Percentiles rank a stretch among this genome's conserved stretches.
Conservation (phyloP, 2,329 filamentous ascomycete species). For the Pseudocercospora ulei region DNA sequence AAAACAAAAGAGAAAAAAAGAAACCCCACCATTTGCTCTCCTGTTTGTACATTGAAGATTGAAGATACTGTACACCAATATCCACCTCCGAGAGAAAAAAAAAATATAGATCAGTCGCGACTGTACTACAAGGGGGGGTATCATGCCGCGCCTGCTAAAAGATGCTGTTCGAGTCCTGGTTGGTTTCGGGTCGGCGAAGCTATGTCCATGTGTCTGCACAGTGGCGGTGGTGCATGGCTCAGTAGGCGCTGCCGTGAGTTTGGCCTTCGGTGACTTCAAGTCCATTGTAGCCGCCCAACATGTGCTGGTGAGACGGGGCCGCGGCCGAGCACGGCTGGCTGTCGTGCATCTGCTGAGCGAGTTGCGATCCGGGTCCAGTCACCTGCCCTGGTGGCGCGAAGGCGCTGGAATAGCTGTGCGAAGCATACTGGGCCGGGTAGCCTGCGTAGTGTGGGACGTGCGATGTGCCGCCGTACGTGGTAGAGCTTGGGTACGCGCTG, state of each 20-base stretch:
- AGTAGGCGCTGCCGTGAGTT: not conserved
- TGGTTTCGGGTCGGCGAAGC: not conserved
- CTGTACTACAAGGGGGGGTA: constrained; percentile 4
- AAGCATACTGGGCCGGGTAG: constrained; percentile 21
- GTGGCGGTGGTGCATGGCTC: not conserved
- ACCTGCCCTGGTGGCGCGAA: constrained; percentile 18
- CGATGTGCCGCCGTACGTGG: constrained; percentile 21
- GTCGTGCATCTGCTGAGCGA: constrained; percentile 9
- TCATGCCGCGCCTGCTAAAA: constrained; percentile 2
- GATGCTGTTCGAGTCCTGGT: constrained; percentile 1
- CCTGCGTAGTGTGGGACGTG: constrained; percentile 26
- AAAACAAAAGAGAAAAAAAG: too few species aligned
- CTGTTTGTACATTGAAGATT: too few species aligned
- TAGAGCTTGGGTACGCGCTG: constrained; percentile 25
- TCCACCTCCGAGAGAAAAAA: too few species aligned
- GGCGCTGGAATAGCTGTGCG: constrained; percentile 15
- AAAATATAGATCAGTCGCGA: too few species aligned
- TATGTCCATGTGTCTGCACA: not conserved
- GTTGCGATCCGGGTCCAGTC: constrained; percentile 12
- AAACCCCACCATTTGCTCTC: too few species aligned
- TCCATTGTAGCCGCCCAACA: constrained; percentile 1
- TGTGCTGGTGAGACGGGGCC: constrained; percentile 12
- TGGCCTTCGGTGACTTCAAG: not conserved
- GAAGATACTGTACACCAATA: too few species aligned
- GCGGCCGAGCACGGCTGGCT: constrained; percentile 9